These are phyloP conservation scores for Theobroma cacao DNA, from an alignment of 345 rosid species.

Conservation along the genomic window DNA sequence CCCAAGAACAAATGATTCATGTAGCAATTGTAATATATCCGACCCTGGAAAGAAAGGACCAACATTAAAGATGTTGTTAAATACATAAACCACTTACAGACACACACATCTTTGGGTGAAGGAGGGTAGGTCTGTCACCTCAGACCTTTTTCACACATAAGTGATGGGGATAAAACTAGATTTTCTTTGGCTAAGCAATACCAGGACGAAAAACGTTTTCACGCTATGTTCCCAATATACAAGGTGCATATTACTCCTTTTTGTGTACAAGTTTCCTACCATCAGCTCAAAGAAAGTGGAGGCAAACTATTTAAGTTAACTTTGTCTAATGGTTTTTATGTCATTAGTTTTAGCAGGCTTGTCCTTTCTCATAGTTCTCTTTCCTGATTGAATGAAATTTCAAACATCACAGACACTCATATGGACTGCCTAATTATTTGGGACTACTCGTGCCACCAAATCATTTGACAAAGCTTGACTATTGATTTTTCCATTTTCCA, in stretches of 20 bases:
- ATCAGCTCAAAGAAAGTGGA: not conserved
- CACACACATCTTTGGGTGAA: not conserved
- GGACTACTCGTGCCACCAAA: not conserved
- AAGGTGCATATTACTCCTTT: not conserved
- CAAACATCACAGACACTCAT: not conserved
- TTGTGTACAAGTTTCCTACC: not conserved
- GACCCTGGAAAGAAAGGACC: not conserved
- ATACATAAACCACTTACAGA: not conserved
- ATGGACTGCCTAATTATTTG: not conserved
- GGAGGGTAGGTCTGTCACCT: not conserved
- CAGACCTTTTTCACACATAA: not conserved
- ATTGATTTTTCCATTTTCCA: not conserved
- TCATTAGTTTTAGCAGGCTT: not conserved
- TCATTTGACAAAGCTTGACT: not conserved
- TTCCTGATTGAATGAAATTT: not conserved
- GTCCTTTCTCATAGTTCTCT: not conserved
- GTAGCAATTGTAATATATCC: too few species aligned
- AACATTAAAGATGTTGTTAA: not conserved
- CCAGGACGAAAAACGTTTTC: not conserved
- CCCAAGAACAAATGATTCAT: not conserved
- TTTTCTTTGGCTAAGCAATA: not conserved
- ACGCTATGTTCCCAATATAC: not conserved
- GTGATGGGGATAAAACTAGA: not conserved
- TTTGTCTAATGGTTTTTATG: not conserved
- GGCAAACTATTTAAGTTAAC: not conserved